phyloP scores from a whole-genome alignment of 495 filamentous ascomycete species.

The Lepraria neglecta region DNA sequence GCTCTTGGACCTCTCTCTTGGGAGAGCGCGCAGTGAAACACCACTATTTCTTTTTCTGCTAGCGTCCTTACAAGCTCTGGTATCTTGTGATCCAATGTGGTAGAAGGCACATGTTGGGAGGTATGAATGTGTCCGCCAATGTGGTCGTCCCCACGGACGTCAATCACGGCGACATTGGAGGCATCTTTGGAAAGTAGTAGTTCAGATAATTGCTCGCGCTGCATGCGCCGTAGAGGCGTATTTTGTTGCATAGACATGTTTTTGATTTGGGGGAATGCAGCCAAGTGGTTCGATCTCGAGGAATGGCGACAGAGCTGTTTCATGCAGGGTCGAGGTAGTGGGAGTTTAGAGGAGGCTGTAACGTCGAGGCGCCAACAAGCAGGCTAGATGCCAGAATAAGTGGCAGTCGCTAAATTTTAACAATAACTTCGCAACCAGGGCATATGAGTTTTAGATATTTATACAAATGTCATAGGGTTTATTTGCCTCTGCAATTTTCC shows the following conservation, averaged over 20 bases:
- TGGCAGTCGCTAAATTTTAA: too few relatives aligned
- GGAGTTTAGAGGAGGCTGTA: background rate
- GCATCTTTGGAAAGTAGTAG: constrained; percentile 36
- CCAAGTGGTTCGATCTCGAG: background rate
- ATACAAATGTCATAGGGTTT: too few relatives aligned
- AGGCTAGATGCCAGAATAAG: too few relatives aligned
- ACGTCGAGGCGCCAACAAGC: too few relatives aligned
- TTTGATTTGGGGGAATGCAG: background rate
- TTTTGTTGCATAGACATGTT: constrained; percentile 37
- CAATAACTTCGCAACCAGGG: too few relatives aligned
- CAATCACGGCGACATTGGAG: constrained; percentile 63
- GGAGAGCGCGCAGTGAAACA: constrained; percentile 93
- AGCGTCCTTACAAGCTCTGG: constrained; percentile 78
- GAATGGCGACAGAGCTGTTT: background rate
- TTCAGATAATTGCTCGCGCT: constrained; percentile 54
- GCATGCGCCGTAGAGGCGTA: constrained; percentile 57
- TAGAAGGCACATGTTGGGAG: constrained; percentile 69
- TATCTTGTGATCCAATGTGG: constrained; percentile 62
- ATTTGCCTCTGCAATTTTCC: too few relatives aligned
- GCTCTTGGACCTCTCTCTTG: constrained; percentile 77
- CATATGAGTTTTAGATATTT: too few relatives aligned
- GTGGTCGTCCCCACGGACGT: constrained; percentile 89
- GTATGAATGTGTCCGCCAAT: constrained; percentile 81
- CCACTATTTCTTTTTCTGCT: constrained; percentile 68
- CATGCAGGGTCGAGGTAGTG: background rate